phyloP scores from a whole-genome alignment of 1,139 yeast species.

The Geotrichum citri-aurantii region DNA sequence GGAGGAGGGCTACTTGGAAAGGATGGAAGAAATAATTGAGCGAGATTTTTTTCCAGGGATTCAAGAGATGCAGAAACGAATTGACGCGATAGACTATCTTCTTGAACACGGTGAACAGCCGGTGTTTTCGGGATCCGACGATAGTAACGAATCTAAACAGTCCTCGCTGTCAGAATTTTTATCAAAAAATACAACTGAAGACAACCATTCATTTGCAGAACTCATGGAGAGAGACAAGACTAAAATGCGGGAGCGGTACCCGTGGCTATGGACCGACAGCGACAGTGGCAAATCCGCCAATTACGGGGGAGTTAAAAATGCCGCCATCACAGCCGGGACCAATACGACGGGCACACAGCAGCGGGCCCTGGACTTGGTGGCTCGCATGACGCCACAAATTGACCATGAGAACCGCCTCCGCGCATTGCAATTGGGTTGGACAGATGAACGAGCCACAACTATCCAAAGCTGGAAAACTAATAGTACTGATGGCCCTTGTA shows the following conservation, averaged over 20 bases:
- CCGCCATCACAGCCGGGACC: not conserved
- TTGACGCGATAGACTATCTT: slow-evolving; percentile 17
- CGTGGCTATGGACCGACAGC: slow-evolving; percentile 29
- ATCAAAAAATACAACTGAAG: slow-evolving; percentile 33
- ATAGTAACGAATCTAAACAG: slow-evolving; percentile 14
- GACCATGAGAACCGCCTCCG: slow-evolving; percentile 11
- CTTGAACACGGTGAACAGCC: slow-evolving; percentile 11
- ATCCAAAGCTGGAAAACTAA: slow-evolving; percentile 19
- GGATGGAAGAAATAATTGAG: slow-evolving; percentile 28
- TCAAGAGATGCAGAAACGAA: slow-evolving; percentile 9
- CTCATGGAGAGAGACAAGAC: slow-evolving; percentile 26
- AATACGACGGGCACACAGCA: not conserved
- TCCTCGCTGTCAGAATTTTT: slow-evolving; percentile 28
- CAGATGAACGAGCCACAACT: slow-evolving; percentile 18
- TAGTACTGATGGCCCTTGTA: slow-evolving; percentile 19
- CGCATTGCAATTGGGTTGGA: slow-evolving; percentile 17
- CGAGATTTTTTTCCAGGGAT: slow-evolving; percentile 33
- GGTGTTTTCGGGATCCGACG: slow-evolving; percentile 2
- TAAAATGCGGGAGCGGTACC: slow-evolving; percentile 22
- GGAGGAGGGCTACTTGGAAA: slow-evolving; percentile 30
- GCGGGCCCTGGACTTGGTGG: slow-evolving; percentile 1
- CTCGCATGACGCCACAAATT: slow-evolving; percentile 14
- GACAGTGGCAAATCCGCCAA: slow-evolving; percentile 14
- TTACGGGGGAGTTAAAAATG: not conserved
- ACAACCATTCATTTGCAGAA: slow-evolving; percentile 32